Evolutionary conservation across 495 filamentous ascomycete genomes (phyloP).

Genomic region (Neurospora discreta): DNA sequence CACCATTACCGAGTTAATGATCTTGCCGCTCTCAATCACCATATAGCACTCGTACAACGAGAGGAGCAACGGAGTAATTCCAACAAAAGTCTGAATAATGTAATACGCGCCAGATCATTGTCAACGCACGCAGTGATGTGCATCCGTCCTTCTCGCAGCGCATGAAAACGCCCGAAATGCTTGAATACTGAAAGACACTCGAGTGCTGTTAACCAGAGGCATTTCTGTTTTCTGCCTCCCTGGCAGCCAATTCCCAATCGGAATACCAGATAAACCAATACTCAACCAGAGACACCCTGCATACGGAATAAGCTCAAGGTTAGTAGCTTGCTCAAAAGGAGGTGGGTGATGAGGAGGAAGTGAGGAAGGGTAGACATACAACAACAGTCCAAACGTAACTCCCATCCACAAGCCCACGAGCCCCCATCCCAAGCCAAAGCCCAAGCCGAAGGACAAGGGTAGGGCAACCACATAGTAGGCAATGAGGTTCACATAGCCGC

Average conservation of each 20-base stretch:
- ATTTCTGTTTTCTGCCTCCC: slow-evolving; percentile 62
- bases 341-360: neutral
- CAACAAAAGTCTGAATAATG: neutral
- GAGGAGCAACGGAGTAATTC: neutral
- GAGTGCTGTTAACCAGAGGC: slow-evolving; percentile 30
- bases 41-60: neutral
- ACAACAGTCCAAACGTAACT: slow-evolving; percentile 55
- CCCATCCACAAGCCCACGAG: slow-evolving; percentile 73
- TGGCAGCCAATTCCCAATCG: slow-evolving; percentile 65
- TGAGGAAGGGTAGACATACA: slow-evolving; percentile 29
- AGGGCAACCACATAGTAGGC: slow-evolving; percentile 79
- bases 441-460: slow-evolving; percentile 68
- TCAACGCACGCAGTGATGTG: neutral
- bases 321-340: neutral
- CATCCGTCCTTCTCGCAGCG: neutral
- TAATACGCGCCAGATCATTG: neutral
- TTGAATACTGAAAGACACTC: neutral
- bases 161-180: neutral
- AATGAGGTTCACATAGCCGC: slow-evolving; percentile 75
- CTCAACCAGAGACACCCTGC: slow-evolving; percentile 52
- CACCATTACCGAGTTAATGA: neutral
- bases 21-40: neutral
- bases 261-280: slow-evolving; percentile 51
- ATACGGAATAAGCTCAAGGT: neutral
- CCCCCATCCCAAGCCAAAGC: slow-evolving; percentile 62